phyloP scores from a whole-genome alignment of 306 rosid genomes.

The Inga laurina region DNA sequence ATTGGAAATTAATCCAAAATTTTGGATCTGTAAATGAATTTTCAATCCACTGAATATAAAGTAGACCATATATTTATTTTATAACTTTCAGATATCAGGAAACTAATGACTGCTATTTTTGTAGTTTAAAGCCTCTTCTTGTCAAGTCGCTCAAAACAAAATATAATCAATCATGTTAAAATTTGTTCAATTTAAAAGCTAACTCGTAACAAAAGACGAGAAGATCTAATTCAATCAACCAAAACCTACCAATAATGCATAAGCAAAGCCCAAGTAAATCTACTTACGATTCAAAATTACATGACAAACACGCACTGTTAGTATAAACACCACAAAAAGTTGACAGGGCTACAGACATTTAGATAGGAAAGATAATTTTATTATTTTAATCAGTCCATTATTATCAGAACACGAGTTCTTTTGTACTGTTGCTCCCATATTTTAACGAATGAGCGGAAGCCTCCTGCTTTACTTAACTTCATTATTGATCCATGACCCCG shows the following conservation, averaged over 20 bases:
- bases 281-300: neutral
- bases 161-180: neutral
- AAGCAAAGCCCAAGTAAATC: neutral
- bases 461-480: neutral
- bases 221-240: neutral
- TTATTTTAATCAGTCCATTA: neutral
- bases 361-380: neutral
- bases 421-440: neutral
- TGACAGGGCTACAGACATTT: neutral
- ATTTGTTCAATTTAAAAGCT: constrained; percentile 5
- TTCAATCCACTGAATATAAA: neutral
- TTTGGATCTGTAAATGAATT: neutral
- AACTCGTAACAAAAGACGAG: neutral
- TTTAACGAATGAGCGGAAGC: neutral
- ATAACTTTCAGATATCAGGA: neutral
- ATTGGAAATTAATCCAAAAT: neutral
- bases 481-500: neutral
- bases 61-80: neutral
- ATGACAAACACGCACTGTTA: neutral
- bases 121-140: neutral
- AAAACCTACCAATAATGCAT: neutral
- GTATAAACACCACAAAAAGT: neutral
- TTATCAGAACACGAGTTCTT: neutral
- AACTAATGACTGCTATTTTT: neutral
- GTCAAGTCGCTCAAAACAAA: neutral